Evolutionary conservation across 1,284 basidiomycete genomes (phyloP).

Genomic region (Papiliotrema flavescens): DNA sequence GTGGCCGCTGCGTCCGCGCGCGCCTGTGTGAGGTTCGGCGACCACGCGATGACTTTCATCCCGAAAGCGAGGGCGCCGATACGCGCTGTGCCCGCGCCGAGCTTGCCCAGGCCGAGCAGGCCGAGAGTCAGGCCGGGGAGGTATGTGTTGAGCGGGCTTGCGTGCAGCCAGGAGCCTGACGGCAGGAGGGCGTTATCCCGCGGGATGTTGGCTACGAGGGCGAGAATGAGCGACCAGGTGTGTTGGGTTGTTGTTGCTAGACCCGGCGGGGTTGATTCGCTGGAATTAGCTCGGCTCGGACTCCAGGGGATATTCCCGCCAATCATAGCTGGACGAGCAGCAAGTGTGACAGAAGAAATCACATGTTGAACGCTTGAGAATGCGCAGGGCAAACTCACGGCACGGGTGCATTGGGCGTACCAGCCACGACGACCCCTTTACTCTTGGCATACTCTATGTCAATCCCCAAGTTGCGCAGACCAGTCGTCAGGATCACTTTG

Average conservation of each 20-base stretch:
- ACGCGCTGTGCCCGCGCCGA: conserved; percentile 53
- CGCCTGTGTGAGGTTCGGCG: conserved; percentile 59
- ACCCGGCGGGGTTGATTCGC: conserved; percentile 4
- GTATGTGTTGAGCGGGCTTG: conserved; percentile 15
- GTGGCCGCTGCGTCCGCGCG: conserved; percentile 57
- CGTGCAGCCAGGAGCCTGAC: conserved; percentile 21
- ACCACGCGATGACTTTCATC: conserved; percentile 63
- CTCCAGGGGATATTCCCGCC: too few relatives aligned
- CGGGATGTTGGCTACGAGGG: conserved; percentile 55
- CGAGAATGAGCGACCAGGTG: conserved; percentile 63
- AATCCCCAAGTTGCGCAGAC: conserved; percentile 55
- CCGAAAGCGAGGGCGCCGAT: conserved; percentile 58
- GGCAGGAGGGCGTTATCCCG: conserved; percentile 52
- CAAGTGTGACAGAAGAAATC: too few relatives aligned
- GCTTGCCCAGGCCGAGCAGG: conserved; percentile 58
- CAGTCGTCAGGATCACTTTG: conserved; percentile 60
- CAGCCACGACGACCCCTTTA: conserved; percentile 57
- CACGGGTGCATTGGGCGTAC: conserved; percentile 49
- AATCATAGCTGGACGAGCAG: neutral
- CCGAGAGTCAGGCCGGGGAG: conserved; percentile 56
- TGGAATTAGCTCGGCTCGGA: too few relatives aligned
- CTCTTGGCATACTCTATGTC: conserved; percentile 49
- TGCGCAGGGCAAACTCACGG: conserved; percentile 1
- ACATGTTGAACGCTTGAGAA: neutral
- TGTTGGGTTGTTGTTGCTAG: conserved; percentile 22